Conservation (phyloP, 768 basidiomycete genomes). For the Lentinula boryana region DNA sequence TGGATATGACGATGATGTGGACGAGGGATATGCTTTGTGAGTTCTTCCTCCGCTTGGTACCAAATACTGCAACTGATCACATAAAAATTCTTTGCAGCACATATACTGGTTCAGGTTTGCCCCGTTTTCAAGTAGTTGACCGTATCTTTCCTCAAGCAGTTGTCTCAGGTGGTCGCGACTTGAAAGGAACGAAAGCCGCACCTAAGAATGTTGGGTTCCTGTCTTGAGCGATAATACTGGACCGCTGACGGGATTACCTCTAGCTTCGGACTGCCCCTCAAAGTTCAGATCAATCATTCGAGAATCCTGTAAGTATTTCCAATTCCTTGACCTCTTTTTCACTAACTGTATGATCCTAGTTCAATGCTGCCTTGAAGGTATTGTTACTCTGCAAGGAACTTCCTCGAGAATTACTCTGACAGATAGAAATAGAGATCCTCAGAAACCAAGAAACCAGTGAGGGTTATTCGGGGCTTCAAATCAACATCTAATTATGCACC, state of each 20-base stretch:
- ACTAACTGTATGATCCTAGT: slow-evolving; percentile 22
- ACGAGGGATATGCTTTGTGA: slow-evolving; percentile 77
- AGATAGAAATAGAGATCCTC: slow-evolving; percentile 48
- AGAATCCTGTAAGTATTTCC: slow-evolving; percentile 39
- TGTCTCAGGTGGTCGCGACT: slow-evolving; percentile 67
- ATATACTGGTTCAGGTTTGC: slow-evolving; percentile 69
- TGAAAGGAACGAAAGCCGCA: slow-evolving; percentile 74
- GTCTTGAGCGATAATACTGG: background rate
- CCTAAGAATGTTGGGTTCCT: slow-evolving; percentile 68
- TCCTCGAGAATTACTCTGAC: background rate
- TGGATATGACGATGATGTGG: slow-evolving; percentile 84
- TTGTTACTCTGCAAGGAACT: background rate
- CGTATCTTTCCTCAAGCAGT: background rate
- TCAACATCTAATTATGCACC: slow-evolving; percentile 70
- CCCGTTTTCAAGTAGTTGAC: background rate
- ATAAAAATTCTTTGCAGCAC: slow-evolving; percentile 41
- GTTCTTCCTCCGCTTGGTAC: slow-evolving; percentile 20
- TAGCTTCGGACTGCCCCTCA: slow-evolving; percentile 88
- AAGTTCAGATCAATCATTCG: slow-evolving; percentile 77
- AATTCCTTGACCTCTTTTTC: background rate
- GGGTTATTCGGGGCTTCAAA: slow-evolving; percentile 87
- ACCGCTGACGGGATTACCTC: background rate
- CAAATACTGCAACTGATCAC: background rate
- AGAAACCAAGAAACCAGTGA: slow-evolving; percentile 77
- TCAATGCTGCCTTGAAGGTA: slow-evolving; percentile 5